Percentiles rank a stretch among this genome's conserved stretches.
Conservation (phyloP, 2,329 filamentous ascomycete genomes). For the Nemania abortiva region DNA sequence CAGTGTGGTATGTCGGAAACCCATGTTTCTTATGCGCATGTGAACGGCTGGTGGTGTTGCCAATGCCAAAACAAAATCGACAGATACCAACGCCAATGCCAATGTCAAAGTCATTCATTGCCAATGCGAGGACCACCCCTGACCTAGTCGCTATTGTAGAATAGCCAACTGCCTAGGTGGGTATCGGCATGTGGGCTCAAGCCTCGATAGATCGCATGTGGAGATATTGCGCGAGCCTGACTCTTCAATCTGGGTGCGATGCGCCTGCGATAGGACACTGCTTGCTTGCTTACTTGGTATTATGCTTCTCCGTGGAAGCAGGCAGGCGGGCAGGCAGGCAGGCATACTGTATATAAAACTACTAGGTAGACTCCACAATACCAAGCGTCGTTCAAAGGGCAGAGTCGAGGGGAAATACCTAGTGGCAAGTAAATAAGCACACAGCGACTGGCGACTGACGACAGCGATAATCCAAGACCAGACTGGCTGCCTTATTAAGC, state of each 20-base stretch:
- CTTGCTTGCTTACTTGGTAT: neutral
- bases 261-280: neutral
- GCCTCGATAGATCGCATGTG: constrained; percentile 32
- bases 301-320: neutral
- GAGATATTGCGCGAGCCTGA: constrained; percentile 7
- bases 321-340: neutral
- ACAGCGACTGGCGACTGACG: too few relatives aligned
- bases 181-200: constrained; percentile 33
- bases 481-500: neutral
- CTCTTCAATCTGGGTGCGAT: neutral
- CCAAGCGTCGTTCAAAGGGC: neutral
- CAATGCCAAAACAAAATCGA: neutral
- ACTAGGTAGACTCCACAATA: neutral
- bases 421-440: neutral
- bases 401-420: neutral
- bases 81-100: neutral
- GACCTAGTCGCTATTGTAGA: neutral
- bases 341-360: neutral
- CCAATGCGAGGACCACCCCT: too few relatives aligned
- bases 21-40: constrained; percentile 6
- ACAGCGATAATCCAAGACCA: neutral
- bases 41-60: neutral
- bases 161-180: constrained; percentile 33
- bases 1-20: neutral
- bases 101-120: neutral